These are phyloP conservation scores for Ramaria sp. DNA, from an alignment of 768 basidiomycete species.

Conservation along the genomic window DNA sequence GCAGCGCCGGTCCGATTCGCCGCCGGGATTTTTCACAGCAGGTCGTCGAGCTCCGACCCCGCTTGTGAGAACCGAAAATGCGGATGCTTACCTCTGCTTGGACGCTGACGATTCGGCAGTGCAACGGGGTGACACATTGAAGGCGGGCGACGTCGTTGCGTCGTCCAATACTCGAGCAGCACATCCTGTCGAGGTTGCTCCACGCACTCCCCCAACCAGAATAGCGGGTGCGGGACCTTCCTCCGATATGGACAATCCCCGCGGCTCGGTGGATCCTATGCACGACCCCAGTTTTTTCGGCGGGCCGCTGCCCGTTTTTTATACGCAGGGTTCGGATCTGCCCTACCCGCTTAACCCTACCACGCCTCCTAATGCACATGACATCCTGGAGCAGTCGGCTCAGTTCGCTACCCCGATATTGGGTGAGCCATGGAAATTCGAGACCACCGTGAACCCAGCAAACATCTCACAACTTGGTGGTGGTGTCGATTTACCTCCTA, in stretches of 20 bases:
- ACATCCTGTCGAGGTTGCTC: neutral
- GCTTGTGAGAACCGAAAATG: neutral
- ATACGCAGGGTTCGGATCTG: neutral
- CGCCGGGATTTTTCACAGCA: constrained; percentile 1
- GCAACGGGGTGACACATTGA: neutral
- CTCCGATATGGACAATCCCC: neutral
- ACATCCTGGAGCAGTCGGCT: neutral
- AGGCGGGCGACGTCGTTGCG: neutral
- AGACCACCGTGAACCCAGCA: too few species aligned
- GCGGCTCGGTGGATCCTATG: neutral
- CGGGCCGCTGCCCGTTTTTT: neutral
- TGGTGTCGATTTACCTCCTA: neutral
- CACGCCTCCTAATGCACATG: neutral
- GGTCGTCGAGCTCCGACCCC: neutral
- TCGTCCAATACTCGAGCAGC: neutral
- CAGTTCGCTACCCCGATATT: neutral
- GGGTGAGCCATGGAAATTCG: neutral
- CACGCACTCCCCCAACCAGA: neutral
- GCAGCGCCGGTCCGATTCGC: neutral
- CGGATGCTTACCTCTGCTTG: neutral
- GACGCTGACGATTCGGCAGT: neutral
- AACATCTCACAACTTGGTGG: too few species aligned
- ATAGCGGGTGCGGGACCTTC: neutral
- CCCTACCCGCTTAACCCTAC: neutral
- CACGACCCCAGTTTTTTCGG: constrained; percentile 1